Conservation (phyloP, 352 stramenopile species). For the Elongisporangium anandrum region DNA sequence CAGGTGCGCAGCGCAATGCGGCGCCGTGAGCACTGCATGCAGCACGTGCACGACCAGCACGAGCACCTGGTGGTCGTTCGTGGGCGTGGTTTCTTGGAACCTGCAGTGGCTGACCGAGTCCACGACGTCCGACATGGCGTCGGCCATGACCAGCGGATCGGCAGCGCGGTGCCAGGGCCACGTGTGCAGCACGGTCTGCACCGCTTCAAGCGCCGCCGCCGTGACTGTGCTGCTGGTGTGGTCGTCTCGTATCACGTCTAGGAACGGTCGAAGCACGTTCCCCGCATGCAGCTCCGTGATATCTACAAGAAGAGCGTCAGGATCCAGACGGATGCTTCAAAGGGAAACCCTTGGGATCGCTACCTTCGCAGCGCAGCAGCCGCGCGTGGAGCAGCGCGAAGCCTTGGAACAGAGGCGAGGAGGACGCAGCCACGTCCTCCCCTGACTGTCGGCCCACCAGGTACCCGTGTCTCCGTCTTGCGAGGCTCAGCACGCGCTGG, state of each 20-base stretch:
- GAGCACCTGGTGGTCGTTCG: conserved; percentile 89
- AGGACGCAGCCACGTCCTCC: conserved; percentile 1
- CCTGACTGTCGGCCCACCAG: conserved; percentile 12
- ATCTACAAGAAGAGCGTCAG: conserved; percentile 20
- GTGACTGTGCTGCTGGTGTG: conserved; percentile 93
- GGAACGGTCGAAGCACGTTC: conserved; percentile 89
- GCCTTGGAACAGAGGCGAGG: conserved; percentile 46
- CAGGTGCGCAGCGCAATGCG: conserved; percentile 59
- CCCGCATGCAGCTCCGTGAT: conserved; percentile 53
- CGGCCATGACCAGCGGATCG: conserved; percentile 29
- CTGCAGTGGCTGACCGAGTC: conserved; percentile 91
- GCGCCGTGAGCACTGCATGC: conserved; percentile 90
- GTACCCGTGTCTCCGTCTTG: conserved; percentile 49
- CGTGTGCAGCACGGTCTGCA: conserved; percentile 95
- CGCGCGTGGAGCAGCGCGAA: conserved; percentile 52
- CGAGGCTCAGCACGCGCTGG: conserved; percentile 65
- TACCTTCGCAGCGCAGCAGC: conserved; percentile 59
- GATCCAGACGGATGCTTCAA: conserved; percentile 4
- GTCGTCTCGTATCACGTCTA: conserved; percentile 91
- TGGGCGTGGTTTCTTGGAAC: conserved; percentile 91
- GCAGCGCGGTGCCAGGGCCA: conserved; percentile 55
- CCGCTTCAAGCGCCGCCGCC: conserved; percentile 87
- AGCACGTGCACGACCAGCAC: conserved; percentile 94
- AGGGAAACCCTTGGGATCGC: conserved; percentile 8
- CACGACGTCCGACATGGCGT: conserved; percentile 83